Conservation (phyloP, 495 filamentous ascomycete genomes). For the Penicillium longicatenatum region DNA sequence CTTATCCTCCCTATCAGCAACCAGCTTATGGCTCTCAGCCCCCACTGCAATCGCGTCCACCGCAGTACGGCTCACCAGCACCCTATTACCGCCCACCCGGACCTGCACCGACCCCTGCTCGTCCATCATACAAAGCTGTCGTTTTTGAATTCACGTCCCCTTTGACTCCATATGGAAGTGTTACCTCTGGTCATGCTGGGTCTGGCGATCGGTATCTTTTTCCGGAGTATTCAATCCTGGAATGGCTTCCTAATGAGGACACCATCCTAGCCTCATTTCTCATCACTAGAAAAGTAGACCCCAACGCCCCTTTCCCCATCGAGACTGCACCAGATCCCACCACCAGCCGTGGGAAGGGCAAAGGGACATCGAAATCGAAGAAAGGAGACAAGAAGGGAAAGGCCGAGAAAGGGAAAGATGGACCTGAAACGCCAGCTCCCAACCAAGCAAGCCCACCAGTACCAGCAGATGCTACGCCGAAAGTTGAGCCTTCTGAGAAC, state of each 20-base stretch:
- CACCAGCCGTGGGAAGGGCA: slow-evolving; percentile 32
- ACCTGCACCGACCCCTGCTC: slow-evolving; percentile 34
- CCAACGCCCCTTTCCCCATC: slow-evolving; percentile 43
- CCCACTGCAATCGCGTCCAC: slow-evolving; percentile 43
- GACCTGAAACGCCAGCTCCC: slow-evolving; percentile 12
- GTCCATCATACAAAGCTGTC: slow-evolving; percentile 66
- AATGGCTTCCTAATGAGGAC: slow-evolving; percentile 57
- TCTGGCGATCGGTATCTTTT: slow-evolving; percentile 87
- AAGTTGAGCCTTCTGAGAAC: slow-evolving; percentile 22
- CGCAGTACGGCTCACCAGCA: slow-evolving; percentile 36
- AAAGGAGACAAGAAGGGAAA: slow-evolving; percentile 42
- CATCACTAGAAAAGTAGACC: slow-evolving; percentile 50
- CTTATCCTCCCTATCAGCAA: slow-evolving; percentile 36
- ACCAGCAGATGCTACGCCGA: slow-evolving; percentile 18
- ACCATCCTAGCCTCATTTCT: slow-evolving; percentile 56
- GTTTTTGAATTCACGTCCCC: slow-evolving; percentile 78
- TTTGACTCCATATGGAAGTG: slow-evolving; percentile 49
- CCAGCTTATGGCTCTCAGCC: slow-evolving; percentile 35
- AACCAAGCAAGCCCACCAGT: slow-evolving; percentile 10
- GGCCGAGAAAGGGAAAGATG: slow-evolving; percentile 27
- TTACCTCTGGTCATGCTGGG: slow-evolving; percentile 61
- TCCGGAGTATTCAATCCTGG: slow-evolving; percentile 82
- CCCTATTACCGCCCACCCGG: slow-evolving; percentile 38
- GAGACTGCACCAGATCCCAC: slow-evolving; percentile 32
- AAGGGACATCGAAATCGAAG: slow-evolving; percentile 40